Evolutionary conservation across 306 rosid species (phyloP).

Genomic region (Cucurbita pepo): DNA sequence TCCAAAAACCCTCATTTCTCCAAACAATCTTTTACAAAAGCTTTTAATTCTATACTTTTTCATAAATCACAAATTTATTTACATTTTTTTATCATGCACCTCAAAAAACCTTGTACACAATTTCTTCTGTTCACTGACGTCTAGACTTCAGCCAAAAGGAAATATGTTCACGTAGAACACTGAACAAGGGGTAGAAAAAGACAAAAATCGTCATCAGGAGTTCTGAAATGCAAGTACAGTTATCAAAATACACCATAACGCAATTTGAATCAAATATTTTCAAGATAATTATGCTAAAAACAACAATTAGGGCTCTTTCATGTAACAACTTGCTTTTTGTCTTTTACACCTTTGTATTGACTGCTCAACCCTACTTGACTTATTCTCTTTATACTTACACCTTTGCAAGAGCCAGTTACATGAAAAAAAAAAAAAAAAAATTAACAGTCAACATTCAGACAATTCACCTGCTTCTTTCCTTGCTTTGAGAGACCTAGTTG

Average conservation of each 20-base stretch:
- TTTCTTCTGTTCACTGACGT: background rate
- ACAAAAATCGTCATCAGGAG: background rate
- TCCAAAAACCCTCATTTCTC: background rate
- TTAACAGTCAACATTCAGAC: slow-evolving; percentile 3
- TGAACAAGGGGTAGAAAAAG: background rate
- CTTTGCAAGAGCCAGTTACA: background rate
- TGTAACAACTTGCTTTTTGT: background rate
- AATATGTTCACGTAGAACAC: background rate
- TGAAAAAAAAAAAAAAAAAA: background rate
- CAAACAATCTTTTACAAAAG: background rate
- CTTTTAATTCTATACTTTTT: background rate
- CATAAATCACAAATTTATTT: background rate
- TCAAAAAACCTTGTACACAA: background rate
- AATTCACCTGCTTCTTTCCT: slow-evolving; percentile 92
- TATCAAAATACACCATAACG: background rate
- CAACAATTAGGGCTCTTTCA: slow-evolving; percentile 1
- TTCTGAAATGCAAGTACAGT: background rate
- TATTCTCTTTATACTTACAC: background rate
- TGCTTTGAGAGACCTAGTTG: slow-evolving; percentile 87
- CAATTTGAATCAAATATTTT: background rate
- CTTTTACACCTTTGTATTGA: background rate
- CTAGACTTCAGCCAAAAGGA: background rate
- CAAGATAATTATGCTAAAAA: background rate
- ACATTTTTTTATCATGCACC: background rate
- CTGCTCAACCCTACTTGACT: background rate